Base-by-base conservation (phyloP, 768 basidiomycete genomes). In the Myochromella boudieri region DNA sequence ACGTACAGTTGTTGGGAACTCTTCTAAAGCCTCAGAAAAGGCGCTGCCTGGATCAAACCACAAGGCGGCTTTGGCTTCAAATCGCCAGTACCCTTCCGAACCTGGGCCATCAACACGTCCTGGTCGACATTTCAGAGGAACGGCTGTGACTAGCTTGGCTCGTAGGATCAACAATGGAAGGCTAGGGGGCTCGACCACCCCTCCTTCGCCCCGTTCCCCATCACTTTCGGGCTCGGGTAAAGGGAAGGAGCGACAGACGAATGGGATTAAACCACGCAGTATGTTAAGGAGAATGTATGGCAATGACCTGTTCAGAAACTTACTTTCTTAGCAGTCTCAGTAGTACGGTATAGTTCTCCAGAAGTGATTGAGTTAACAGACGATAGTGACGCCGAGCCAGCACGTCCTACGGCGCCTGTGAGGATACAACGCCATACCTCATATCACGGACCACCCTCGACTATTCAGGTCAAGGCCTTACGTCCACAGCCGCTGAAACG, bases 281-380 rank as follows among this genome's bases (percentile, higher is more conserved):
- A n/a, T n/a, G n/a, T n/a, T n/a, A n/a, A n/a, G n/a, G n/a, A n/a
- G n/a, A n/a, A n/a, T n/a, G n/a, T n/a, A n/a, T n/a, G n/a, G n/a
- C n/a, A n/a, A n/a, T n/a, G n/a, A n/a, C n/a, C n/a, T n/a, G n/a
- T n/a, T n/a, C n/a, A n/a, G n/a, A 22, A n/a, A 17, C 29, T 12
- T 14, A n/a, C 12, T 8, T 33, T 25, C 11, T 14, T 25, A 34
- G 36, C 37, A 15, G 33, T 15, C 21, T 29, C 31, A 24, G 11
- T 21, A 2, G 6, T 18, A 14, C 8, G 39, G 1, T 44, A 32
- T 7, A 32, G 12, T 10, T 21, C 42, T 24, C 22, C 18, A 3
- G 43, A 49, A 7, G 32, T 49, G 15, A 53, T 56, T 12, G 52
- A 53, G 22, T n/a, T 56, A 29, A 44, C 34, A 17, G 46, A 45